A percentile compares a stretch with the other conserved stretches of the same genome.
These are phyloP conservation scores for Gonapodya prolifera DNA, from an alignment of 192 early-diverging fungal genomes.

Conservation along the genomic window DNA sequence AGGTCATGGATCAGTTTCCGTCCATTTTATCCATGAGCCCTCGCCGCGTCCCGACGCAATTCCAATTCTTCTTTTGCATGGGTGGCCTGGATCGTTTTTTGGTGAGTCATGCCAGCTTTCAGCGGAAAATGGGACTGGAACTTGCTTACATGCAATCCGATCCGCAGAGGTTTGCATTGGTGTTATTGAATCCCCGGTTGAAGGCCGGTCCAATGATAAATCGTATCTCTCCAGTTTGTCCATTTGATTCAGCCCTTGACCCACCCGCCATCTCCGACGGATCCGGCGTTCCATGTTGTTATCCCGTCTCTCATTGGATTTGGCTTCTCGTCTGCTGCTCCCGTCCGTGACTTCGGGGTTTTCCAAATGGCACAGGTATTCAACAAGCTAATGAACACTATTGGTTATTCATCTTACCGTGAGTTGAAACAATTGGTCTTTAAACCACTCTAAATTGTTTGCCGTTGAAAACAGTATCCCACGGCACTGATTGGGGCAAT, in stretches of 20 bases:
- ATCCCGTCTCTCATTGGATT: slow-evolving; percentile 52
- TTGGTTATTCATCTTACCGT: not conserved
- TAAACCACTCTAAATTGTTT: not conserved
- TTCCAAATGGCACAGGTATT: slow-evolving; percentile 11
- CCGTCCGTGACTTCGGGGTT: slow-evolving; percentile 4
- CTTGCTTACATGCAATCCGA: not conserved
- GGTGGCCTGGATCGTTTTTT: slow-evolving; percentile 48
- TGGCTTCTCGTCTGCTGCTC: slow-evolving; percentile 31
- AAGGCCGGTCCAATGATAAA: not conserved
- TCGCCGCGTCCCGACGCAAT: slow-evolving; percentile 16
- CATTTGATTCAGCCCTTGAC: slow-evolving; percentile 32
- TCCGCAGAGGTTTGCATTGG: not conserved
- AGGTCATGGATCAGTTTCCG: not conserved
- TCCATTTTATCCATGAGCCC: slow-evolving; percentile 11
- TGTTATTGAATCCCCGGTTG: not conserved
- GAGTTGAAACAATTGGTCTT: not conserved
- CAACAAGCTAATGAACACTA: not conserved
- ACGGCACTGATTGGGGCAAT: not conserved
- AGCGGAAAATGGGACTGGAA: not conserved
- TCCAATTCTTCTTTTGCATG: slow-evolving; percentile 49
- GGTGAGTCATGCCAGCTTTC: not conserved
- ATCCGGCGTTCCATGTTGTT: slow-evolving; percentile 41
- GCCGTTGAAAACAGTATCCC: not conserved
- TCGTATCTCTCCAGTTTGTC: slow-evolving; percentile 38
- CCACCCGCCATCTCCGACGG: slow-evolving; percentile 17